These are phyloP conservation scores for Termitomyces sp. DNA, from an alignment of 768 basidiomycete genomes.

Conservation along the genomic window DNA sequence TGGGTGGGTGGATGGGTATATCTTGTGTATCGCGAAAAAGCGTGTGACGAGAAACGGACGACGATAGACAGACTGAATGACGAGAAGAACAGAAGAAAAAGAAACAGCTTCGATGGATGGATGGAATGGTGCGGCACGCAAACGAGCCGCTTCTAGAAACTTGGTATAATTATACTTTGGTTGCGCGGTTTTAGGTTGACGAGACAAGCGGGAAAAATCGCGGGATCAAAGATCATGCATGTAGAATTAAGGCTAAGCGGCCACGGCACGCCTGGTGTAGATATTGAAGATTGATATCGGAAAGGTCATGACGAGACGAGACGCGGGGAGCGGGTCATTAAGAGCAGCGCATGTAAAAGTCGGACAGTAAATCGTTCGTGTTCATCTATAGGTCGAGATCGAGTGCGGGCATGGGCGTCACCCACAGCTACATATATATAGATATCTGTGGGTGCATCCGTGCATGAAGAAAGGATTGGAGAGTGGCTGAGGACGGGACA, in stretches of 20 bases:
- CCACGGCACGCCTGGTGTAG: conserved; percentile 12
- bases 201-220: background rate
- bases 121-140: background rate
- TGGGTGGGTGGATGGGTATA: background rate
- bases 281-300: conserved; percentile 21
- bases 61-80: conserved; percentile 2
- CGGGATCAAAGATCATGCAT: conserved; percentile 5
- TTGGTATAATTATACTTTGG: background rate
- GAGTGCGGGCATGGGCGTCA: conserved; percentile 16
- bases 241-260: conserved; percentile 3
- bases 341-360: conserved; percentile 52
- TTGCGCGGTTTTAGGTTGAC: background rate
- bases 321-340: conserved; percentile 38
- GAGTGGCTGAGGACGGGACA: background rate
- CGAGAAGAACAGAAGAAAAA: background rate
- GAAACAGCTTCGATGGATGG: background rate
- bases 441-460: conserved; percentile 9
- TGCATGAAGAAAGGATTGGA: conserved; percentile 9
- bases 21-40: conserved; percentile 8
- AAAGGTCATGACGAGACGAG: conserved; percentile 37
- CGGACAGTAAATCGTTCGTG: conserved; percentile 15
- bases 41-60: conserved; percentile 3
- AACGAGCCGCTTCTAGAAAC: background rate
- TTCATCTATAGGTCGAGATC: conserved; percentile 31
- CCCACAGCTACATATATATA: conserved; percentile 3